A percentile compares a stretch with the other conserved stretches of the same genome.
Evolutionary conservation across 108 stramenopile genomes (phyloP).

Genomic region (Chaetoceros muelleri): DNA sequence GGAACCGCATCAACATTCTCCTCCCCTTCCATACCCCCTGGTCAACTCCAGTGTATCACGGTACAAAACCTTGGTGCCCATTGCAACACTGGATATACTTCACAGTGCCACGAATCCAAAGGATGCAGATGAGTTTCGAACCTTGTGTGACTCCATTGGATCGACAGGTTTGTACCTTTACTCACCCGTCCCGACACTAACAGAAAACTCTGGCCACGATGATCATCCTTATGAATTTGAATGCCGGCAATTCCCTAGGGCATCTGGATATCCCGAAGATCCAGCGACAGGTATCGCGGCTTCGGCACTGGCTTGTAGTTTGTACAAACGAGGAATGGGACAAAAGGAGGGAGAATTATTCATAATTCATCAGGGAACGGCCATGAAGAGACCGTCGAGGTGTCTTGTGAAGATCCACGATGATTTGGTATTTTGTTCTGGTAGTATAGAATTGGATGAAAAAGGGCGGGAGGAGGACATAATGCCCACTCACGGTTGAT

Average conservation of each 20-base stretch:
- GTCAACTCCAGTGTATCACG: conserved; percentile 46
- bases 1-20: too few species aligned
- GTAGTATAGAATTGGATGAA: not conserved
- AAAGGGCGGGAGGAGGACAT: too few species aligned
- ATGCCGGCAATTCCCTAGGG: conserved; percentile 50
- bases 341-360: not conserved
- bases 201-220: not conserved
- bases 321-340: conserved; percentile 12
- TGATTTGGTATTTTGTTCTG: not conserved
- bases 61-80: conserved; percentile 51
- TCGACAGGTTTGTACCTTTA: conserved; percentile 59
- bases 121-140: conserved; percentile 22
- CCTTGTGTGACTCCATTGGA: conserved; percentile 41
- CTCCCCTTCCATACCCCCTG: too few species aligned
- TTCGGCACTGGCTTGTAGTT: conserved; percentile 51
- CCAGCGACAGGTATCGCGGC: conserved; percentile 73
- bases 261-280: conserved; percentile 61
- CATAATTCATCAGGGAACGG: conserved; percentile 55
- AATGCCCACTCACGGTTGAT: too few species aligned
- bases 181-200: conserved; percentile 4
- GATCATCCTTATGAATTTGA: conserved; percentile 18
- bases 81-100: conserved; percentile 29
- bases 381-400: conserved; percentile 46
- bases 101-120: conserved; percentile 27
- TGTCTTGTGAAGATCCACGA: not conserved